Evolutionary conservation across 495 filamentous ascomycete species (phyloP), one percentile per base, ranked within the genome.

Genomic region (Trichoderma reesei): DNA sequence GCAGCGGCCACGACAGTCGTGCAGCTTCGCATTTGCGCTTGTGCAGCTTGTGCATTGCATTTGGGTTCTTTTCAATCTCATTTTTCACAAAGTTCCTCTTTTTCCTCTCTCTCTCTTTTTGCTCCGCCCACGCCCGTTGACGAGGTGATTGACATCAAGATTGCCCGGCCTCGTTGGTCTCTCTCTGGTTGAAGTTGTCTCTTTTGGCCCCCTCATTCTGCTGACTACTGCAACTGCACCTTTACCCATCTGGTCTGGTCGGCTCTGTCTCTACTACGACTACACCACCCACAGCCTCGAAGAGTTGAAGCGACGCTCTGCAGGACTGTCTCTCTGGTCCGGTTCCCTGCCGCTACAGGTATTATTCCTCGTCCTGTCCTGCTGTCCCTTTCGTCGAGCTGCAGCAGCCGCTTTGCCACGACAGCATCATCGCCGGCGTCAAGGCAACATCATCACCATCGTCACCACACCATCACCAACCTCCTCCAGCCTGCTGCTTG

Each of bases 1-100:
- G 51, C 51, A 26, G 51, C 51, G 20, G 51, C 51, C 51, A 56
- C 51, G 51, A 56, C 51, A 33, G 20, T 34, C 51, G 51, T 56
- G 51, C 51, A 56, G 51, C 51, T 56, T 31, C 26, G 31, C 51
- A 31, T 31, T 13, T 34, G 51, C 26, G 44, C 44, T 48, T 48
- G 16, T 26, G 44, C 41, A 44, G 46, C 46, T 46, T 46, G 42
- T n/a, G 42, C 42, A 46, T n/a, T 14, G n/a, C n/a, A n/a, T n/a
- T n/a, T n/a, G n/a, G n/a, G n/a, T n/a, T n/a, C n/a, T n/a, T n/a
- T n/a, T n/a, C n/a, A n/a, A n/a, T n/a, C n/a, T n/a, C n/a, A n/a
- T n/a, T n/a, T n/a, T n/a, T n/a, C n/a, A n/a, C n/a, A n/a, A n/a
- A n/a, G n/a, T n/a, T n/a, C n/a, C n/a, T 14, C 44, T 48, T 48